Evolutionary conservation across 768 basidiomycete genomes (phyloP).

Genomic region (Lactarius hatsudake): DNA sequence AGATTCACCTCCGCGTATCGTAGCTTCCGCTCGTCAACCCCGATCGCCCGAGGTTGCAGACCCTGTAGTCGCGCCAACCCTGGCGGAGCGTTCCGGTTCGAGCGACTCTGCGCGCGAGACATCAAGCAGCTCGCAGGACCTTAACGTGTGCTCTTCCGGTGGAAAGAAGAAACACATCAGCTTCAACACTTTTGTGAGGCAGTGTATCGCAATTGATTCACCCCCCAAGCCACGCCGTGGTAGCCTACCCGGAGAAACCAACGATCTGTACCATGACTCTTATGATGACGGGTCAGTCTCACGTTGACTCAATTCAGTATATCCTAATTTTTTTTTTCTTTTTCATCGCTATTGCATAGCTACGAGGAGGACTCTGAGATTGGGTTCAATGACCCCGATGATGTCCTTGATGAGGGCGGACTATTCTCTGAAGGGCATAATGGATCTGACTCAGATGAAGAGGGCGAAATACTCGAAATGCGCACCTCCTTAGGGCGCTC

Average conservation of each 20-base stretch:
- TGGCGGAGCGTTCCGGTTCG: slow-evolving; percentile 26
- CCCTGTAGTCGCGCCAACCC: slow-evolving; percentile 22
- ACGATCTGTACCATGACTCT: slow-evolving; percentile 31
- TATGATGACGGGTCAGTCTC: slow-evolving; percentile 64
- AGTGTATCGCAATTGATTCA: slow-evolving; percentile 88
- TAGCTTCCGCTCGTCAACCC: slow-evolving; percentile 29
- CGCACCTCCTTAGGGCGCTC: slow-evolving; percentile 41
- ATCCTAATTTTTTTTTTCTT: slow-evolving; percentile 13
- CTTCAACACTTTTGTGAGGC: slow-evolving; percentile 98
- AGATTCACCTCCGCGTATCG: slow-evolving; percentile 69
- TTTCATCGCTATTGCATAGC: slow-evolving; percentile 35
- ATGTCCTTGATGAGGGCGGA: slow-evolving; percentile 33
- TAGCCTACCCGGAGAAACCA: slow-evolving; percentile 16
- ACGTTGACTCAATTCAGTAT: not conserved
- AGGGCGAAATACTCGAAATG: slow-evolving; percentile 64
- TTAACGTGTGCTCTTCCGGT: slow-evolving; percentile 31
- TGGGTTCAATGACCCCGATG: slow-evolving; percentile 49
- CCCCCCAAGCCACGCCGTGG: slow-evolving; percentile 41
- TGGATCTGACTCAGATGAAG: slow-evolving; percentile 39
- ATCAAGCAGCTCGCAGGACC: slow-evolving; percentile 36
- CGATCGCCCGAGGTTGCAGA: slow-evolving; percentile 25
- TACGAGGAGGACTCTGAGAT: slow-evolving; percentile 72
- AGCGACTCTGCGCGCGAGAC: slow-evolving; percentile 34
- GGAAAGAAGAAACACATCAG: slow-evolving; percentile 85
- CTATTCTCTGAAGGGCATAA: slow-evolving; percentile 30